A percentile compares a stretch with the other conserved stretches of the same genome.
Conservation (phyloP, 2,329 filamentous ascomycete species). For the Aaosphaeria arxii region DNA sequence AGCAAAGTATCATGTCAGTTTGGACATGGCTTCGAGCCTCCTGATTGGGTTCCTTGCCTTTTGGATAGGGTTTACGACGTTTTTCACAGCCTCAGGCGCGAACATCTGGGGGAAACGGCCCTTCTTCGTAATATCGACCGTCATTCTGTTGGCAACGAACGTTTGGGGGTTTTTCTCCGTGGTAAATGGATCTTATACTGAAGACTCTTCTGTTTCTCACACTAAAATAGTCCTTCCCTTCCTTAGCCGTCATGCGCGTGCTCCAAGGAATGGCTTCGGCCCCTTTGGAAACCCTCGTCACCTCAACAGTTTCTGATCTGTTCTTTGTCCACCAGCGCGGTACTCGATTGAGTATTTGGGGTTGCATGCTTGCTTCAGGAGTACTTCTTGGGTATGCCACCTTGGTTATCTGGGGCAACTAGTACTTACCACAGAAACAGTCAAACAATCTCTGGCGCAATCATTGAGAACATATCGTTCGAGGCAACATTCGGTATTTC, state of each 20-base stretch:
- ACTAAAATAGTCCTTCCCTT: constrained; percentile 29
- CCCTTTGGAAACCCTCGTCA: constrained; percentile 86
- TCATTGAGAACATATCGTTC: constrained; percentile 40
- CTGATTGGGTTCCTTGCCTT: constrained; percentile 37
- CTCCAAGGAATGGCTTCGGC: constrained; percentile 84
- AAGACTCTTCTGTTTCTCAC: constrained; percentile 1
- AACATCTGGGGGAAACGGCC: constrained; percentile 38
- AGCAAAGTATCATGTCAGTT: constrained; percentile 34
- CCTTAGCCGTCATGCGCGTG: constrained; percentile 57
- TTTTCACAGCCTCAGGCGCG: constrained; percentile 42
- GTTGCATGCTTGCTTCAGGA: constrained; percentile 31
- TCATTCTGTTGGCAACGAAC: constrained; percentile 35
- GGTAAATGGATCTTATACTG: constrained; percentile 5
- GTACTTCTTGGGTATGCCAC: constrained; percentile 40
- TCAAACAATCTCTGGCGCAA: constrained; percentile 44
- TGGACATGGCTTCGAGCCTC: constrained; percentile 38
- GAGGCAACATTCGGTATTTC: constrained; percentile 44
- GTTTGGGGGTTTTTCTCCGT: constrained; percentile 41
- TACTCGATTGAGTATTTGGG: constrained; percentile 75
- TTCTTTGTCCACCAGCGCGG: constrained; percentile 88
- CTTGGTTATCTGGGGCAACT: constrained; percentile 1
- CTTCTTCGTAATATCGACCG: constrained; percentile 37
- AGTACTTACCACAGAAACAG: constrained; percentile 13
- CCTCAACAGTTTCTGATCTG: constrained; percentile 83
- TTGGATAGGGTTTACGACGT: constrained; percentile 40